phyloP scores from a whole-genome alignment of 1,139 yeast genomes.

The Meyerozyma guilliermondii region DNA sequence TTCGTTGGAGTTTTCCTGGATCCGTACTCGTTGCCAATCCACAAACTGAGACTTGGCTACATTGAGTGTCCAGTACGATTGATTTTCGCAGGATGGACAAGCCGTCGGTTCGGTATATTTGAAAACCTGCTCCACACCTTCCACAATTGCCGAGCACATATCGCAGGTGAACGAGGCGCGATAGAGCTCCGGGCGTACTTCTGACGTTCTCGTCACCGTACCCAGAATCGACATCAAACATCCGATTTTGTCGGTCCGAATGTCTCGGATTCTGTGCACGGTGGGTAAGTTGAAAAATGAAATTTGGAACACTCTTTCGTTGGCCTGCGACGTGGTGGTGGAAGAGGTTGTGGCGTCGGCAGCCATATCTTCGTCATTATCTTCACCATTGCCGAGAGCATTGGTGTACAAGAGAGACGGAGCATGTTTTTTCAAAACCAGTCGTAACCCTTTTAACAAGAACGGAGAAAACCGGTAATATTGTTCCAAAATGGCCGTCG shows the following conservation, averaged over 20 bases:
- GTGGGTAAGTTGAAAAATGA: conserved; percentile 86
- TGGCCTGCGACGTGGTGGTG: conserved; percentile 25
- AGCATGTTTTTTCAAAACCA: conserved; percentile 68
- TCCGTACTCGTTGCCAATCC: conserved; percentile 96
- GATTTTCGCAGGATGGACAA: conserved; percentile 88
- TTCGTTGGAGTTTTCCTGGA: conserved; percentile 92
- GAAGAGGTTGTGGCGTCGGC: conserved; percentile 19
- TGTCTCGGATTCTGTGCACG: conserved; percentile 80
- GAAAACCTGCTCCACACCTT: conserved; percentile 90
- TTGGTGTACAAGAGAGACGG: conserved; percentile 62
- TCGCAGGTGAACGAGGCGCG: conserved; percentile 89
- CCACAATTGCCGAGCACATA: conserved; percentile 77
- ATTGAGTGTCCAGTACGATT: conserved; percentile 78
- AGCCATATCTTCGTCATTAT: conserved; percentile 13
- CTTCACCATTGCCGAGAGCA: conserved; percentile 24
- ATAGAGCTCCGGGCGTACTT: conserved; percentile 92
- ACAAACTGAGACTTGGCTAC: conserved; percentile 80
- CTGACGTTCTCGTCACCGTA: conserved; percentile 94
- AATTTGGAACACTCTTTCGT: conserved; percentile 80
- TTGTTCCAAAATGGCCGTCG: conserved; percentile 85
- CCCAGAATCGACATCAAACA: conserved; percentile 83
- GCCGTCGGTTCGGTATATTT: conserved; percentile 93
- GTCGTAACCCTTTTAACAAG: conserved; percentile 67
- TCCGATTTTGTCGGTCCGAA: conserved; percentile 87
- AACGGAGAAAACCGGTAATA: conserved; percentile 91